Conservation (phyloP, 495 filamentous ascomycete genomes). For the Pyronema omphalodes region DNA sequence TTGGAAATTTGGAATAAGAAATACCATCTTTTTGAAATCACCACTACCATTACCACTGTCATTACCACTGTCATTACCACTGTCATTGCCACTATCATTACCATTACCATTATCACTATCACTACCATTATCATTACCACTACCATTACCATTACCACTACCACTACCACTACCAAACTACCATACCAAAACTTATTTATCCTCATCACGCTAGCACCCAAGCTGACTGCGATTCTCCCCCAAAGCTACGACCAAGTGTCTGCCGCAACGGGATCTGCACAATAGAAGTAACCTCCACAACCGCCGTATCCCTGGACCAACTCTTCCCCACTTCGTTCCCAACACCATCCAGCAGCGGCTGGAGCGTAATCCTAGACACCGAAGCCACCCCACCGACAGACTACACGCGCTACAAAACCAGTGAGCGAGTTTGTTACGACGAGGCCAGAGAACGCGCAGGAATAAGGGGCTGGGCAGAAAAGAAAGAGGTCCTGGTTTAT, state of each 20-base stretch:
- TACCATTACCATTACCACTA: neutral
- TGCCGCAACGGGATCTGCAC: constrained; percentile 3
- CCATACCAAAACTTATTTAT: neutral
- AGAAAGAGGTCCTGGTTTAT: constrained; percentile 55
- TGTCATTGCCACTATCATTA: neutral
- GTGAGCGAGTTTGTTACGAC: constrained; percentile 43
- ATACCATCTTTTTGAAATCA: too few relatives aligned
- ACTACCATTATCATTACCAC: neutral
- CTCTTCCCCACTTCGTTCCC: constrained; percentile 36
- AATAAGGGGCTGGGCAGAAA: constrained; percentile 33
- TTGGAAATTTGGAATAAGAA: neutral
- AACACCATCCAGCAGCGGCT: constrained; percentile 17
- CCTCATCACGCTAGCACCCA: too few relatives aligned
- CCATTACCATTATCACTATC: neutral
- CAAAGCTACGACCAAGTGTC: neutral
- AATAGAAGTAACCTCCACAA: constrained; percentile 33
- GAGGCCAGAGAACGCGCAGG: constrained; percentile 38
- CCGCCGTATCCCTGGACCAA: constrained; percentile 31
- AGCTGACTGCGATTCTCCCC: too few relatives aligned
- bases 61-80: neutral
- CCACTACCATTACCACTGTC: too few relatives aligned
- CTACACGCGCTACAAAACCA: constrained; percentile 64
- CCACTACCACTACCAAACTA: neutral
- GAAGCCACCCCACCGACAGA: constrained; percentile 34
- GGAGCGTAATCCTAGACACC: constrained; percentile 39